phyloP scores from a whole-genome alignment of 345 rosid genomes.

The Dimocarpus longan region DNA sequence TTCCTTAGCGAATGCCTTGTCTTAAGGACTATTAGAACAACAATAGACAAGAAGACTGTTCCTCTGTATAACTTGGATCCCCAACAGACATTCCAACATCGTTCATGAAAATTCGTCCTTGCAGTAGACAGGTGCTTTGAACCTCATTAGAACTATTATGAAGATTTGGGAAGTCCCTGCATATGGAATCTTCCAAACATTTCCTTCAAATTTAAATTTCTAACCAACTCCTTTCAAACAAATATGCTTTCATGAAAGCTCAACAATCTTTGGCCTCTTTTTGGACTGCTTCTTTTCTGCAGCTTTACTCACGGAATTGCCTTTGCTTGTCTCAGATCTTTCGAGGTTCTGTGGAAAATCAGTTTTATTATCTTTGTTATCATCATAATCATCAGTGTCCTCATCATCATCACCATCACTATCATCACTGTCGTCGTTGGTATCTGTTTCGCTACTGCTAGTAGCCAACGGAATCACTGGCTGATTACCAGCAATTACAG shows the following conservation, averaged over 20 bases:
- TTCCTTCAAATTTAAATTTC: too few relatives aligned
- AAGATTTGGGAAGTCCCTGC: not conserved
- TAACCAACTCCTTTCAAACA: not conserved
- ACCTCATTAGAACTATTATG: not conserved
- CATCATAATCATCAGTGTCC: conserved; percentile 14
- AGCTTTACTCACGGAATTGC: conserved; percentile 15
- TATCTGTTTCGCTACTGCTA: conserved; percentile 42
- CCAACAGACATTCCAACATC: not conserved
- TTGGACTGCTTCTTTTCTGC: conserved; percentile 25
- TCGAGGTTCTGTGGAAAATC: conserved; percentile 3
- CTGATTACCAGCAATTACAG: conserved; percentile 53
- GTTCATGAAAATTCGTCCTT: not conserved
- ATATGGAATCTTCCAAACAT: not conserved
- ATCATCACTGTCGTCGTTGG: conserved; percentile 39
- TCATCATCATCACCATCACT: conserved; percentile 25
- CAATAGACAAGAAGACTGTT: not conserved
- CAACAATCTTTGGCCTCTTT: conserved; percentile 48
- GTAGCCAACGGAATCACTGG: conserved; percentile 29
- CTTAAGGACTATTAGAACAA: not conserved
- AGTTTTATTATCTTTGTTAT: conserved; percentile 3
- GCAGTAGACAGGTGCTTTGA: not conserved
- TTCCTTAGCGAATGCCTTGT: not conserved
- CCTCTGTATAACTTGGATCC: not conserved
- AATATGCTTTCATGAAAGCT: conserved; percentile 37
- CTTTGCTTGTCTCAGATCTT: conserved; percentile 20